phyloP scores from a whole-genome alignment of 148 eudicot species.

The Vaccinium myrtillus region DNA sequence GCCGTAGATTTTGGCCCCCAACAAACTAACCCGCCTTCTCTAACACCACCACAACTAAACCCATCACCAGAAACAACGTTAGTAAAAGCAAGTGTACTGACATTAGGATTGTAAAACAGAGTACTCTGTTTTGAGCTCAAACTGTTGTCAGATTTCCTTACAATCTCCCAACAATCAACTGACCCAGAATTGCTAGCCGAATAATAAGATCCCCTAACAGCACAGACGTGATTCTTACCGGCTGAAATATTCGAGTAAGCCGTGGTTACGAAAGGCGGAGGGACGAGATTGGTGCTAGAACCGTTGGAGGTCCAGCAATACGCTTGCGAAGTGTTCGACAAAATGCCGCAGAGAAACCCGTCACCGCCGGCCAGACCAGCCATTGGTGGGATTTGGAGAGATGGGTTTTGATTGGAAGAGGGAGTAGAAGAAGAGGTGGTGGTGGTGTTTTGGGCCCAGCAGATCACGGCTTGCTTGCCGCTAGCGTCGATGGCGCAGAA shows the following conservation, averaged over 20 bases:
- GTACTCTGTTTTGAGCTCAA: conserved; percentile 53
- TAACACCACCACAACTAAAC: conserved; percentile 63
- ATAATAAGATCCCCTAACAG: conserved; percentile 66
- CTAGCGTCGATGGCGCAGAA: conserved; percentile 97
- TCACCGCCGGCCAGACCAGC: conserved; percentile 75
- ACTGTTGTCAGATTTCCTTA: conserved; percentile 22
- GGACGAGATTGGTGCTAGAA: conserved; percentile 55
- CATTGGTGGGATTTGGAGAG: conserved; percentile 47
- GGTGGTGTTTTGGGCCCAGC: conserved; percentile 60
- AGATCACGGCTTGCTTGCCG: conserved; percentile 72
- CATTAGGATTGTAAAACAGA: conserved; percentile 49
- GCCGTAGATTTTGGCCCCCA: conserved; percentile 78
- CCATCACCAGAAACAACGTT: conserved; percentile 82
- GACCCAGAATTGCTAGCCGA: conserved; percentile 39
- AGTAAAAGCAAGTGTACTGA: conserved; percentile 34
- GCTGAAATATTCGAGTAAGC: conserved; percentile 70
- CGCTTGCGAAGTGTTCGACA: conserved; percentile 62
- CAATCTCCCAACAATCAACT: conserved; percentile 90
- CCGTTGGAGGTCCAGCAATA: conserved; percentile 66
- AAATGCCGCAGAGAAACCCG: conserved; percentile 74
- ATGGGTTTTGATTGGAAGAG: conserved; percentile 13
- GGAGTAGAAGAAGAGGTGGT: conserved; percentile 12
- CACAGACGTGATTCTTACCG: conserved; percentile 81
- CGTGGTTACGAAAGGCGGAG: conserved; percentile 31
- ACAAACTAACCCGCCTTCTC: conserved; percentile 55